Evolutionary conservation across 73 alveolate genomes (phyloP), one percentile per base, ranked within the genome.

Genomic region (Paramecium primaurelia): DNA sequence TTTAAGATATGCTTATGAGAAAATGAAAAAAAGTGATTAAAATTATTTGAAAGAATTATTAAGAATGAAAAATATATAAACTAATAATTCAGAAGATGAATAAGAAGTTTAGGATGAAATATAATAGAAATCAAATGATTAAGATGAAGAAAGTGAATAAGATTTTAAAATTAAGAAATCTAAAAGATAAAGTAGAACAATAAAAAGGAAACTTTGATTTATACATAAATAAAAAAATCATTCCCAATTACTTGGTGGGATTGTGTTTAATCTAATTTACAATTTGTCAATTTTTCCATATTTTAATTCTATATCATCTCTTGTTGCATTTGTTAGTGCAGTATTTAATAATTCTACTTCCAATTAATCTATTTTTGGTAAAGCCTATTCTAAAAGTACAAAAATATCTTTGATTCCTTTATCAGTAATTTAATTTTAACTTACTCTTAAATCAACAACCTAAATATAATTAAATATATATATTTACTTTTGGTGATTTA

Each of bases 221-320:
- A 32, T 64, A 64, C 12, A 64, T 64, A 37, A n/a, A 73, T 38
- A 37, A 37, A 14, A 37, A 73, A 37, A 37, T 73, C 87, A 73
- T 30, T 80, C 91, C 91, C 91, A 80, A 80, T 80, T 80, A 26
- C 91, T 80, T 40, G 91, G 91, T 42, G 91, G 91, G 28, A 80
- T 80, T 42, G 91, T 80, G 38, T 80, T 80, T 10, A 80, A 14
- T 45, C 77, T 80, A 32, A 80, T 22, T 25, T 25, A 34, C 58
- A 80, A 10, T 9, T 80, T 80, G 0, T 80, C 91, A 26, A 25
- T 26, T 45, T 25, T 26, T 36, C 58, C 44, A 71, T 71, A 89
- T 71, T 32, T 89, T 6, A n/a, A 14, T 64, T 32, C 92, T 28
- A 89, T 71, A 22, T 71, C 68, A 28, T 89, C 94, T 71, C 92